phyloP scores from a whole-genome alignment of 164 flowering plant species.

The Sedum album region DNA sequence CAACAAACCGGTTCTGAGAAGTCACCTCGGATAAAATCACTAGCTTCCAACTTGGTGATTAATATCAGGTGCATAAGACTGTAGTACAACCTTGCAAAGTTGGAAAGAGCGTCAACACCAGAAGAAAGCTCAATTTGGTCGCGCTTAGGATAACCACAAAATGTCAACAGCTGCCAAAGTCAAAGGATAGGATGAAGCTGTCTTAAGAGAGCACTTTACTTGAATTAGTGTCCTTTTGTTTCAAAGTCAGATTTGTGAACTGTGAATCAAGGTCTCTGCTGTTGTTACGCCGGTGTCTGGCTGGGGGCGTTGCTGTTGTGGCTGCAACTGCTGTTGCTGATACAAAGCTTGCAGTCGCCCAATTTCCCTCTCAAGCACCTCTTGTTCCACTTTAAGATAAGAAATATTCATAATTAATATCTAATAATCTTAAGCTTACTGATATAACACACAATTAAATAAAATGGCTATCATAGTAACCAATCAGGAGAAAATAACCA shows the following conservation, averaged over 20 bases:
- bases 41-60: conserved; percentile 5
- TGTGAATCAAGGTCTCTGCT: no score
- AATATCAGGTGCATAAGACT: conserved; percentile 5
- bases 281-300: no score
- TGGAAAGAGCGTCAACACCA: not conserved
- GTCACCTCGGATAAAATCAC: no score
- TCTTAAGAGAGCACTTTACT: conserved; percentile 27
- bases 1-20: conserved; percentile 7
- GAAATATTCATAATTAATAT: not conserved
- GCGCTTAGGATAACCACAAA: no score
- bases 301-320: no score
- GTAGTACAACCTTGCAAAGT: not conserved
- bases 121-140: not conserved
- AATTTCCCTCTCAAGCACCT: no score
- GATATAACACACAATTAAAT: not conserved
- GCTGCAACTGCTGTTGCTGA: no score
- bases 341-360: no score
- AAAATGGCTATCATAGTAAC: not conserved
- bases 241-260: no score
- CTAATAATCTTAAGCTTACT: not conserved
- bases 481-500: not conserved
- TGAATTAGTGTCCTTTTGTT: no score
- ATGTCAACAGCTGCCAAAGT: not conserved
- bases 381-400: conserved; percentile 63
- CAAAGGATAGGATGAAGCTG: conserved; percentile 29